Base-by-base conservation (phyloP, 139 green algal genomes). In the Diplosphaera chodatii region DNA sequence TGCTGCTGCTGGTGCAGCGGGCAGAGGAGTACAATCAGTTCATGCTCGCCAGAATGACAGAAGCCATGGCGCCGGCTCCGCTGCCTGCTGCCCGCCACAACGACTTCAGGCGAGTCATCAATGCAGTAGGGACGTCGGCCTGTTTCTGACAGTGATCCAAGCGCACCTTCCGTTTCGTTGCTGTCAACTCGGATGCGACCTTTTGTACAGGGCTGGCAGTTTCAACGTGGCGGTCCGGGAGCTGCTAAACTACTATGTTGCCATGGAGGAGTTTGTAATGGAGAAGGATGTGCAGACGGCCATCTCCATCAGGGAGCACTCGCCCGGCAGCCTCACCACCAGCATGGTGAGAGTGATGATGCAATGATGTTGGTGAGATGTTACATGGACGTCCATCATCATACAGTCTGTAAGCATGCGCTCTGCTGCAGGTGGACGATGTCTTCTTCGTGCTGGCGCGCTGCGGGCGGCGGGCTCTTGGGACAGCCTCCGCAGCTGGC, bases 371-470 rank as follows among this genome's bases (percentile, higher is more conserved):
- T n/a, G n/a, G n/a, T n/a, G n/a, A n/a, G n/a, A n/a, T n/a, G n/a
- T n/a, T n/a, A n/a, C n/a, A n/a, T n/a, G n/a, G n/a, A n/a, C n/a
- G n/a, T n/a, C n/a, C n/a, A n/a, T n/a, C n/a, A n/a, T n/a, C n/a
- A n/a, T n/a, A n/a, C n/a, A n/a, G n/a, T n/a, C n/a, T n/a, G n/a
- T n/a, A n/a, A n/a, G n/a, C n/a, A n/a, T n/a, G n/a, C n/a, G n/a
- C n/a, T n/a, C n/a, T n/a, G n/a, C n/a, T n/a, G 37, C 37, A 59
- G 48, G 48, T 98, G 70, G 94, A 98, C 74, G 94, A 98, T 66
- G 83, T 90, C 0, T 98, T 98, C 77, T 98, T 92, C 87, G 91
- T 98, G 34, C 84, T 97, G 41, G 81, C 91, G 32, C 96, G 94
- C 79, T 91, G 85, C 56, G 84, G 78, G 20, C 77, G 74, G 30